Conservation (phyloP, 208 protist genomes). For the Leishmania arabica region DNA sequence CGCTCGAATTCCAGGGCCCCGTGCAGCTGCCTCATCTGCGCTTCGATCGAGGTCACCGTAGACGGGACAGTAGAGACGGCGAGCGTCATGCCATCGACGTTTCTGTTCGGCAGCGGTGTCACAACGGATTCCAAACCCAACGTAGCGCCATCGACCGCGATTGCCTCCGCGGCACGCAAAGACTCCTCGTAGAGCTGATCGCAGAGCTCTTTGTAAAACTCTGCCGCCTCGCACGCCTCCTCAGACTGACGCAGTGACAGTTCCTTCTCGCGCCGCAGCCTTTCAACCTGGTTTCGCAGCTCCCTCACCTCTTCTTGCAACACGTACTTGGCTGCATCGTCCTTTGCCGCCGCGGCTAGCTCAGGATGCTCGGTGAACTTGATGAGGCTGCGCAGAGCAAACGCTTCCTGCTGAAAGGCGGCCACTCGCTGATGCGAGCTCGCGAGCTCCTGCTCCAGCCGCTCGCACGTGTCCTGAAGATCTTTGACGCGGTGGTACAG, state of each 20-base stretch:
- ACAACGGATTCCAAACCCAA: neutral
- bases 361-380: constrained; percentile 44
- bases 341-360: constrained; percentile 28
- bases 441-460: constrained; percentile 42
- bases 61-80: neutral
- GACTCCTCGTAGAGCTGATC: constrained; percentile 5
- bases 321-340: constrained; percentile 19
- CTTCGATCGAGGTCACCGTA: neutral
- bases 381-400: constrained; percentile 44
- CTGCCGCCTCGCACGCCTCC: constrained; percentile 47
- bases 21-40: constrained; percentile 5
- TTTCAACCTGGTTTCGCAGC: constrained; percentile 32
- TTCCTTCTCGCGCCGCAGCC: constrained; percentile 32
- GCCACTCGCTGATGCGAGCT: constrained; percentile 30
- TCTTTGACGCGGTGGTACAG: constrained; percentile 35
- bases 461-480: constrained; percentile 25
- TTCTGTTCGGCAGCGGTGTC: neutral
- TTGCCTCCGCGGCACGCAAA: neutral
- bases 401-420: constrained; percentile 47
- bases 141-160: neutral
- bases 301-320: constrained; percentile 40
- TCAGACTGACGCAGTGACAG: constrained; percentile 42
- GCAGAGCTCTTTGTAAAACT: constrained; percentile 21
- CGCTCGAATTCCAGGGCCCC: constrained; percentile 4
- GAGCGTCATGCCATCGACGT: neutral